phyloP scores from a whole-genome alignment of 495 filamentous ascomycete species.

The Letharia lupina region DNA sequence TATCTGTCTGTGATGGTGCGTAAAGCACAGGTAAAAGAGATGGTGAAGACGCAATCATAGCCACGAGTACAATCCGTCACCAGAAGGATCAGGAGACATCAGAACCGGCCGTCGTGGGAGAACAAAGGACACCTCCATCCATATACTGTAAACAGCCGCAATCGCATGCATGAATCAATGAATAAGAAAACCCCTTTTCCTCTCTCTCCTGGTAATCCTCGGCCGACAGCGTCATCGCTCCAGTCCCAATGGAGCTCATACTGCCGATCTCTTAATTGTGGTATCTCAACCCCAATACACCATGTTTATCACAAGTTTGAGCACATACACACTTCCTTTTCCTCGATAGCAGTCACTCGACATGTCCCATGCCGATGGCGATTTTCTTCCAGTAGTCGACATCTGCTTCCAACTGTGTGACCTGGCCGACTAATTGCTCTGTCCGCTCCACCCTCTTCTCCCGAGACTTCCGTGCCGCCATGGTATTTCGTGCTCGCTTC shows the following conservation, averaged over 20 bases:
- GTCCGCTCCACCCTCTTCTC: constrained; percentile 68
- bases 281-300: constrained; percentile 25
- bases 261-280: constrained; percentile 18
- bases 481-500: constrained; percentile 92
- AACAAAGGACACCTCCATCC: constrained; percentile 18
- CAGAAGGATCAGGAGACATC: constrained; percentile 39
- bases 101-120: constrained; percentile 41
- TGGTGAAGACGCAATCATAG: constrained; percentile 17
- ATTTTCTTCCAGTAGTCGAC: constrained; percentile 25
- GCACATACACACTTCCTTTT: constrained; percentile 22
- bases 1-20: background rate
- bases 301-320: constrained; percentile 12
- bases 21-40: background rate
- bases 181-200: constrained; percentile 30
- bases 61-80: constrained; percentile 48
- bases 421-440: constrained; percentile 49
- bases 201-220: constrained; percentile 30
- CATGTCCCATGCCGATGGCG: constrained; percentile 24
- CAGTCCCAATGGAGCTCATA: constrained; percentile 15
- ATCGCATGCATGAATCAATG: constrained; percentile 20
- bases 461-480: constrained; percentile 91
- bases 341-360: constrained; percentile 26
- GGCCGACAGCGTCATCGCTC: constrained; percentile 20
- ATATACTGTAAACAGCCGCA: constrained; percentile 18
- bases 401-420: constrained; percentile 34